Evolutionary conservation across 2,329 filamentous ascomycete species (phyloP), one percentile per base, ranked within the genome.

Genomic region (Aureobasidium vineae): DNA sequence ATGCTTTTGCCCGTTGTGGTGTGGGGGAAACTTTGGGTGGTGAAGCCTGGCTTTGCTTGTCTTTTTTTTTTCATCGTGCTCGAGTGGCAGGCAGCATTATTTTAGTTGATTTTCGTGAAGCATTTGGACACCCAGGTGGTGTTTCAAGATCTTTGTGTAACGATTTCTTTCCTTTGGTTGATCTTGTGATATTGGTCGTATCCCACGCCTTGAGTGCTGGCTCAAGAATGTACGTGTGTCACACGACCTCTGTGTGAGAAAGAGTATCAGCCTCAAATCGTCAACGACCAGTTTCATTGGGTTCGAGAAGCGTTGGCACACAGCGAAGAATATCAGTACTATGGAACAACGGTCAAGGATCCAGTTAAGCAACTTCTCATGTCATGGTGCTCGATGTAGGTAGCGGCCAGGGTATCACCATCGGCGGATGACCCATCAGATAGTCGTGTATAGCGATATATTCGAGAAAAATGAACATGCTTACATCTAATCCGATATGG

Each of bases 401-500:
- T 19, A 8, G 2, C 2, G n/a, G 31, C 19, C 31, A 53, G 50
- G 50, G 50, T 53, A 19, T 3, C 21, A 28, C 23, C 15, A 19
- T 28, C 6, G 23, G 4, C 45, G 15, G 5, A 43, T 43, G 19
- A n/a, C n/a, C n/a, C n/a, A n/a, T n/a, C n/a, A n/a, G n/a, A n/a
- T n/a, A n/a, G n/a, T n/a, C n/a, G n/a, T n/a, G n/a, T n/a, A n/a
- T n/a, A n/a, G n/a, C n/a, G n/a, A n/a, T n/a, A n/a, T n/a, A n/a
- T n/a, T 7, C 6, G 4, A 11, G 13, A 1, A 10, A 2, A 21
- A 21, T 10, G 3, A 23, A 2, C n/a, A 16, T 49, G 5, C 45
- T 31, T 16, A 41, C 49, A 64, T 43, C 61, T 33, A 31, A 54
- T 64, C 61, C 61, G 61, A 64, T 64, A 64, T 64, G 61, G 61